Evolutionary conservation across 805 yeast species (phyloP), one percentile per base, ranked within the genome.

Genomic region (Naumovozyma baii): DNA sequence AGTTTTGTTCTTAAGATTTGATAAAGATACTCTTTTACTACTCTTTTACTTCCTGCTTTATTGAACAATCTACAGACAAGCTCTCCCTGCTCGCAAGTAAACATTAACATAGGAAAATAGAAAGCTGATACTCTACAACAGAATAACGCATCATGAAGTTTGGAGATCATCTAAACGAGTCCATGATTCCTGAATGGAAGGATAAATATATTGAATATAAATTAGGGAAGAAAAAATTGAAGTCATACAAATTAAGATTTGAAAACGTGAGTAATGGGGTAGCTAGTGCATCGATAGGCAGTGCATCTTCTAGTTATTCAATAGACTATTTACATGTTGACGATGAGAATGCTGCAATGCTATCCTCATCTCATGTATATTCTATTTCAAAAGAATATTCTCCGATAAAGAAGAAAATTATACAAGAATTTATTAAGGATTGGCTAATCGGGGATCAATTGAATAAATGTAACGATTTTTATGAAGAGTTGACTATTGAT

Each of bases 111-210:
- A n/a, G n/a, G n/a, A n/a, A n/a, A n/a, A n/a, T n/a, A n/a, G n/a
- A n/a, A n/a, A n/a, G n/a, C n/a, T n/a, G n/a, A n/a, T n/a, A n/a
- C n/a, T n/a, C n/a, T n/a, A n/a, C n/a, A 22, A 7, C 26, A 22
- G 10, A 7, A 7, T 22, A 22, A 22, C 26, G 26, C 10, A 7
- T 22, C 26, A 29, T 78, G 84, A 78, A 78, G 59, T 78, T 78
- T 54, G 81, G 74, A n/a, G 82, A 75, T 43, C 73, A 78, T 37
- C 62, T 78, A 33, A 68, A 65, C 32, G 80, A 76, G 25, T 76
- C 78, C n/a, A 67, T 70, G 10, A 82, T 83, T 41, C 95, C 96
- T 3, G 94, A 83, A 53, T 88, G 96, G 96, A 78, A 76, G 52
- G 80, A 76, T 39, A 78, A 79, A 53, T 88, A 88, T 54, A 68